Evolutionary conservation across 2,329 filamentous ascomycete species (phyloP).

Genomic region (Tolypocladium endophyticum): DNA sequence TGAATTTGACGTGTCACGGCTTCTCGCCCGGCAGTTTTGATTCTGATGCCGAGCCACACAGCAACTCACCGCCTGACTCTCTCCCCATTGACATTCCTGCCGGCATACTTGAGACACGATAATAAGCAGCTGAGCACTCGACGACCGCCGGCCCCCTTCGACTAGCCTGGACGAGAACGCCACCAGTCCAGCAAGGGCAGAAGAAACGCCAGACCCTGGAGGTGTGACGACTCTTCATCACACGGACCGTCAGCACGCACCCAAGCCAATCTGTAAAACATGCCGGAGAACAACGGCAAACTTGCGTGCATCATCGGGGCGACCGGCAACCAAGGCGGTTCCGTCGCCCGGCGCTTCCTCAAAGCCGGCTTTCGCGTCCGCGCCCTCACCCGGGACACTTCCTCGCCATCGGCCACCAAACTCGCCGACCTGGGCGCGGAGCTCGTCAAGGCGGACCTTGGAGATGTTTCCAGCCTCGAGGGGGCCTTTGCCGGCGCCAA

Average conservation of each 20-base stretch:
- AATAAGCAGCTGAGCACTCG: background rate
- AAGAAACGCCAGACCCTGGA: background rate
- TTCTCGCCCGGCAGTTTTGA: background rate
- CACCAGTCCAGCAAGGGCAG: background rate
- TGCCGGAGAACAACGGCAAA: conserved; percentile 13
- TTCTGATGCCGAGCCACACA: background rate
- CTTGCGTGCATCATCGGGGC: conserved; percentile 35
- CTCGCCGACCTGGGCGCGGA: conserved; percentile 32
- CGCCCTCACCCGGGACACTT: conserved; percentile 33
- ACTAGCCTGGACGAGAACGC: background rate
- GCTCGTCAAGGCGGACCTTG: conserved; percentile 31
- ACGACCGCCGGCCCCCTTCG: background rate
- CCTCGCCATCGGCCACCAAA: conserved; percentile 26
- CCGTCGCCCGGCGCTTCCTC: conserved; percentile 37
- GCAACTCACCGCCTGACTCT: background rate
- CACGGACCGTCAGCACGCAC: background rate
- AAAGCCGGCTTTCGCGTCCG: conserved; percentile 31
- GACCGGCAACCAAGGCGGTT: conserved; percentile 41
- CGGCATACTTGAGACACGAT: background rate
- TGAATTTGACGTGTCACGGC: background rate
- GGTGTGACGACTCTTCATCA: too few relatives aligned
- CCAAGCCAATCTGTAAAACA: background rate
- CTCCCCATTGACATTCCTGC: background rate
- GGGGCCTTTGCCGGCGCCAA: conserved; percentile 32
- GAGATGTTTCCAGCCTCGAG: conserved; percentile 27